Evolutionary conservation across 495 filamentous ascomycete species (phyloP).

Genomic region (Trichoderma asperelloides): DNA sequence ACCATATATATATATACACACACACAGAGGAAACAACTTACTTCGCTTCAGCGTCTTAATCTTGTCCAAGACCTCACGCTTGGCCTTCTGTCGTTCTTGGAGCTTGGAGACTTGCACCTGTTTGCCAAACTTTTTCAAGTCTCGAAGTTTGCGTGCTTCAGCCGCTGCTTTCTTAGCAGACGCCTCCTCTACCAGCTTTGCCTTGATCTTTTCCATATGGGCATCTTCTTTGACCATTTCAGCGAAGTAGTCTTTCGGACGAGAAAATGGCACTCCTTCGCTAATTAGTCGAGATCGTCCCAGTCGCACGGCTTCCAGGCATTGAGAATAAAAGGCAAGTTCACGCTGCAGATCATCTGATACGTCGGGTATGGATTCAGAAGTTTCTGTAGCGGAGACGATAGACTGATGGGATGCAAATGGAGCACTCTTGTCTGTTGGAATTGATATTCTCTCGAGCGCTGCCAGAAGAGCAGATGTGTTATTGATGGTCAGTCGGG

Average conservation of each 20-base stretch:
- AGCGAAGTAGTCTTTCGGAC: slow-evolving; percentile 91
- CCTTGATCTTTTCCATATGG: slow-evolving; percentile 94
- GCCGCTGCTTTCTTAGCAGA: slow-evolving; percentile 83
- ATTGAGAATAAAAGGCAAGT: slow-evolving; percentile 87
- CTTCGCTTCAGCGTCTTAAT: slow-evolving; percentile 89
- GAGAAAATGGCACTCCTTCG: slow-evolving; percentile 74
- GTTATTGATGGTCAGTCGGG: slow-evolving; percentile 97
- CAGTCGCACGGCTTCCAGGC: slow-evolving; percentile 63
- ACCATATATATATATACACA: too few relatives aligned
- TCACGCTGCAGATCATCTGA: slow-evolving; percentile 84
- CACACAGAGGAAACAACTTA: too few relatives aligned
- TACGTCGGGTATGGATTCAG: slow-evolving; percentile 54
- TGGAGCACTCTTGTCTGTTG: slow-evolving; percentile 40
- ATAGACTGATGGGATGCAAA: slow-evolving; percentile 49
- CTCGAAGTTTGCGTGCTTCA: slow-evolving; percentile 84
- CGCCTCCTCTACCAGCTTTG: slow-evolving; percentile 86
- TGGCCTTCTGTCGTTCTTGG: slow-evolving; percentile 84
- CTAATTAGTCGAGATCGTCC: slow-evolving; percentile 67
- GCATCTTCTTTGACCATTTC: slow-evolving; percentile 98
- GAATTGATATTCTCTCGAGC: slow-evolving; percentile 65
- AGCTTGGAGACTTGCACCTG: slow-evolving; percentile 94
- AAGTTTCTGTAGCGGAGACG: slow-evolving; percentile 37
- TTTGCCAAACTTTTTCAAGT: slow-evolving; percentile 98
- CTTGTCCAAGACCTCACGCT: slow-evolving; percentile 86
- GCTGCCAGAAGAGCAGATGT: slow-evolving; percentile 70